Evolutionary conservation across 306 rosid species (phyloP).

Genomic region (Trifolium pratense): DNA sequence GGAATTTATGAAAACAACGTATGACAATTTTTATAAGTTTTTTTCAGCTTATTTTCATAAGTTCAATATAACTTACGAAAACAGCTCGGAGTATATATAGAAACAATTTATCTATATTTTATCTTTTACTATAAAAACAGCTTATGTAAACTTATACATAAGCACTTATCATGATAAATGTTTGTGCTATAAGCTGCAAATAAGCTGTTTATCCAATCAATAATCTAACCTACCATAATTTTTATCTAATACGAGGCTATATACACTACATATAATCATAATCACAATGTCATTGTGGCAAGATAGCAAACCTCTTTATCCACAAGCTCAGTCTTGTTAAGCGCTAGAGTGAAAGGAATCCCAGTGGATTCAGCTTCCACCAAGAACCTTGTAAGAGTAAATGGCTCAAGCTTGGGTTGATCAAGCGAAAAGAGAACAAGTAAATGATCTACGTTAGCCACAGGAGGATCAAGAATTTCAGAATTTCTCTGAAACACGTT

Average conservation of each 20-base stretch:
- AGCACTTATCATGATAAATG: too few species aligned
- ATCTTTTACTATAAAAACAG: too few species aligned
- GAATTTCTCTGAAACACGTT: conserved; percentile 74
- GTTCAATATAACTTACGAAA: too few species aligned
- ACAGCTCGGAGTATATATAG: too few species aligned
- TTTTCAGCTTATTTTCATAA: too few species aligned
- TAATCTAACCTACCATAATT: conserved; percentile 1
- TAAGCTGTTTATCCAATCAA: too few species aligned
- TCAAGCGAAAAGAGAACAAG: conserved; percentile 84
- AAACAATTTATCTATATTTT: too few species aligned
- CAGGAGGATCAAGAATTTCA: conserved; percentile 91
- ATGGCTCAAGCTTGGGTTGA: conserved; percentile 76
- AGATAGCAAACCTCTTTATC: conserved; percentile 68
- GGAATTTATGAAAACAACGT: too few species aligned
- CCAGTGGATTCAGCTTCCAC: conserved; percentile 86
- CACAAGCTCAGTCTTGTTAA: conserved; percentile 82
- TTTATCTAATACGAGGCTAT: background rate
- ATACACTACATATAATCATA: background rate
- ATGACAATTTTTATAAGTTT: too few species aligned
- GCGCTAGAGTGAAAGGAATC: conserved; percentile 76
- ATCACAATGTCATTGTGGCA: background rate
- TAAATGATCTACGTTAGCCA: conserved; percentile 84
- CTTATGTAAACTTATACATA: too few species aligned
- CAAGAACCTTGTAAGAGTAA: conserved; percentile 76
- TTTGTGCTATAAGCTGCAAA: too few species aligned